Percentiles rank a stretch among this genome's conserved stretches.
These are phyloP conservation scores for Penicillium silybi DNA, from an alignment of 495 filamentous ascomycete genomes.

Conservation along the genomic window DNA sequence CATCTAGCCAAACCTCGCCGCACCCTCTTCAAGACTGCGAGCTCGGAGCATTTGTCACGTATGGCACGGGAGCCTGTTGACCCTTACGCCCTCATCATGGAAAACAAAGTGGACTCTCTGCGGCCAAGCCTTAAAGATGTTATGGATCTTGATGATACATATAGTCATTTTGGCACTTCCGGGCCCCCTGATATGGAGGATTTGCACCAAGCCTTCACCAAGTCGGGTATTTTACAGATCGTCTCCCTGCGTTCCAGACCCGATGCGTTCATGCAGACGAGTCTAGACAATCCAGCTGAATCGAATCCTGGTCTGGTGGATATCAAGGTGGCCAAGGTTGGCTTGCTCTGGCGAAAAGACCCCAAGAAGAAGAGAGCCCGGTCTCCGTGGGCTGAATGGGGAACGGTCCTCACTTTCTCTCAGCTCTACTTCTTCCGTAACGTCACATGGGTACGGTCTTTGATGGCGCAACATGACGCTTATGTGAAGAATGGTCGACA, in stretches of 20 bases:
- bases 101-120: conserved; percentile 75
- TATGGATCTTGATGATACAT: conserved; percentile 88
- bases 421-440: conserved; percentile 97
- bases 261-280: conserved; percentile 90
- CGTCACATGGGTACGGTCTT: conserved; percentile 80
- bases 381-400: conserved; percentile 99
- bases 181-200: conserved; percentile 67
- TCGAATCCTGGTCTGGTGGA: conserved; percentile 93
- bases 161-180: conserved; percentile 76
- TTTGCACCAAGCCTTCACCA: conserved; percentile 83
- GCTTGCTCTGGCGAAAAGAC: conserved; percentile 93
- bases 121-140: conserved; percentile 85
- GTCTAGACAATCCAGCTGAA: conserved; percentile 76
- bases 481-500: conserved; percentile 58
- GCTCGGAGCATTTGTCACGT: conserved; percentile 61
- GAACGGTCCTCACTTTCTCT: conserved; percentile 87
- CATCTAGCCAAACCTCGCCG: conserved; percentile 70
- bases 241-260: conserved; percentile 87
- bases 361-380: conserved; percentile 89
- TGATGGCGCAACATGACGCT: conserved; percentile 80
- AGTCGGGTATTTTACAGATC: conserved; percentile 88
- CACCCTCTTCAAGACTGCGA: conserved; percentile 64
- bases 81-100: conserved; percentile 90
- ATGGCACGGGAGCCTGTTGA: conserved; percentile 81
- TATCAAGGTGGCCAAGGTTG: conserved; percentile 96